A percentile compares a stretch with the other conserved stretches of the same genome.
These are phyloP conservation scores for Mycena crocata DNA, from an alignment of 768 basidiomycete genomes.

Conservation along the genomic window DNA sequence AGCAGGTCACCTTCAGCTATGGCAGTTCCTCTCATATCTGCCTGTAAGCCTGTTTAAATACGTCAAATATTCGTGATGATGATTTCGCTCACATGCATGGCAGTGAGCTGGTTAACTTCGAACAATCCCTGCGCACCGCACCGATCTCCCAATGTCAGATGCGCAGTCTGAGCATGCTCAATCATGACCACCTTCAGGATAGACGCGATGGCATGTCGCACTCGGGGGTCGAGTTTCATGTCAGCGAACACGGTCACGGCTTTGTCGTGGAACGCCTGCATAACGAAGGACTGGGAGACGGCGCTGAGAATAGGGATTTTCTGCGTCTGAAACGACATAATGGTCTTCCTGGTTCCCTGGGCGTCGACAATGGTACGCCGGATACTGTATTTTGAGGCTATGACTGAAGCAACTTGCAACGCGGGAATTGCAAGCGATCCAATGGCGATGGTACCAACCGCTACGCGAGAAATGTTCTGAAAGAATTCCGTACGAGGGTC, in stretches of 20 bases:
- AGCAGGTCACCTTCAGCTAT: constrained; percentile 61
- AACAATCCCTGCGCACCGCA: not conserved
- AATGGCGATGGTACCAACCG: not conserved
- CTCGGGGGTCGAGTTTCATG: not conserved
- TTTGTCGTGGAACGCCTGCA: not conserved
- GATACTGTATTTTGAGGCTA: constrained; percentile 1
- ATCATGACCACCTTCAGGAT: not conserved
- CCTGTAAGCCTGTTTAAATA: not conserved
- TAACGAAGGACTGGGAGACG: not conserved
- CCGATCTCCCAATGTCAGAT: not conserved
- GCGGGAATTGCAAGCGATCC: not conserved
- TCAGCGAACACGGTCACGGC: not conserved
- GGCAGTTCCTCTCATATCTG: constrained; percentile 43
- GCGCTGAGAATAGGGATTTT: not conserved
- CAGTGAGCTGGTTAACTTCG: not conserved
- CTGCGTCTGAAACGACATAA: not conserved
- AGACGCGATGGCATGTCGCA: not conserved
- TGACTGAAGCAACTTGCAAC: not conserved
- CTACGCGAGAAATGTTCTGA: not conserved
- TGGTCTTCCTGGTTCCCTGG: not conserved
- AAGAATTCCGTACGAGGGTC: not conserved
- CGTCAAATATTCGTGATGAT: no score
- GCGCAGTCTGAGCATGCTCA: not conserved
- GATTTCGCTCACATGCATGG: not conserved
- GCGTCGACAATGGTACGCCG: not conserved